Evolutionary conservation across 148 eudicot species (phyloP).

Genomic region (Spergularia marina): DNA sequence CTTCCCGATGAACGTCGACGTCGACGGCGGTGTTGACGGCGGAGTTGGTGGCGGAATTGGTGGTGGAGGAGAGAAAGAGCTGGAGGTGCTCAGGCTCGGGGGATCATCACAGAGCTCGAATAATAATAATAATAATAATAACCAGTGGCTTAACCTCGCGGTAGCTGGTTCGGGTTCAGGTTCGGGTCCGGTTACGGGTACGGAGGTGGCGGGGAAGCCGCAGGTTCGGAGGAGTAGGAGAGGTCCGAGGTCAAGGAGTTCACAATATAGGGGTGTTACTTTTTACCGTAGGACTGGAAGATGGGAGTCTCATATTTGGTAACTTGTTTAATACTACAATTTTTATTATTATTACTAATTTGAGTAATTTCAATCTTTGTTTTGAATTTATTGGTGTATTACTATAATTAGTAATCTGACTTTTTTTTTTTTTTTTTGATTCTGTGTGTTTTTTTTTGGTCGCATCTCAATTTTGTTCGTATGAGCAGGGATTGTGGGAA

Average conservation of each 20-base stretch:
- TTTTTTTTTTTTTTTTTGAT: neutral
- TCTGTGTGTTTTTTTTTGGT: neutral
- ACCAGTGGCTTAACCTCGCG: conserved; percentile 57
- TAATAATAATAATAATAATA: neutral
- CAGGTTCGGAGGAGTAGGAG: conserved; percentile 69
- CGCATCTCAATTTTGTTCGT: conserved; percentile 8
- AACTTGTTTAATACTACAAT: neutral
- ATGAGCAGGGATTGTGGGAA: conserved; percentile 85
- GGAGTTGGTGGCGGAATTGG: neutral
- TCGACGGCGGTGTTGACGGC: neutral
- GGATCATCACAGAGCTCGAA: conserved; percentile 11
- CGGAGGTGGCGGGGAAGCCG: conserved; percentile 32
- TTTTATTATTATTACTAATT: neutral
- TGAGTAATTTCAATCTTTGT: neutral
- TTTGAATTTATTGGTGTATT: neutral
- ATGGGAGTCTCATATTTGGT: conserved; percentile 98
- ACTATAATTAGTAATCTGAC: conserved; percentile 15
- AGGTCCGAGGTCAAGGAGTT: conserved; percentile 88
- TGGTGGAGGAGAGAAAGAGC: neutral
- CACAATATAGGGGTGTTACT: conserved; percentile 91
- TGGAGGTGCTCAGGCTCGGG: conserved; percentile 25
- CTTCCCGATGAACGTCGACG: conserved; percentile 36
- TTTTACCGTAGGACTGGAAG: conserved; percentile 90
- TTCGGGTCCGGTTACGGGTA: conserved; percentile 19
- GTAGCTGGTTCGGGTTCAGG: conserved; percentile 26